These are phyloP conservation scores for Acanthamoeba quina DNA, from an alignment of 208 protist species.

Conservation along the genomic window DNA sequence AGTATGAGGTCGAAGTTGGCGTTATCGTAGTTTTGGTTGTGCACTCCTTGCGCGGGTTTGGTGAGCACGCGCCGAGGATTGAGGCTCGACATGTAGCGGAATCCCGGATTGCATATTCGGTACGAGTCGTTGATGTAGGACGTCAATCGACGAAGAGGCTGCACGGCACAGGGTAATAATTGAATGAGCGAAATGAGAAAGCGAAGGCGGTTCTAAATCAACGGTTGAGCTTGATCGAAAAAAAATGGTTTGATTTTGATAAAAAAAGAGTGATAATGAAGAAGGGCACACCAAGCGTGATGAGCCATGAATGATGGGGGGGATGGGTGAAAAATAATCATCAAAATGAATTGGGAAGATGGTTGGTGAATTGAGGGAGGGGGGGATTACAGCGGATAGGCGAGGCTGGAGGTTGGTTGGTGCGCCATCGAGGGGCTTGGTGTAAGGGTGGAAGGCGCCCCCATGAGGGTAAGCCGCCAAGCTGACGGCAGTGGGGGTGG, in stretches of 20 bases:
- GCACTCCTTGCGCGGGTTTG: slow-evolving; percentile 23
- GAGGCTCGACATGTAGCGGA: slow-evolving; percentile 29
- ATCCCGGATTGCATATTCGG: slow-evolving; percentile 67
- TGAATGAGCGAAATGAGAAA: neutral
- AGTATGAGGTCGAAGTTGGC: slow-evolving; percentile 61
- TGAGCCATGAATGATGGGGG: no score
- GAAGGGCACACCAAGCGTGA: no score
- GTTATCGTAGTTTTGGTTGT: slow-evolving; percentile 72
- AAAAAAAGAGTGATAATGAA: no score
- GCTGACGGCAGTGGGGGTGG: neutral
- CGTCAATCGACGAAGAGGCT: slow-evolving; percentile 29
- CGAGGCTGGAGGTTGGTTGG: neutral
- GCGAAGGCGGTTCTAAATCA: no score
- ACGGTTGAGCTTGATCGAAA: no score
- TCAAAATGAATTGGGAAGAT: neutral
- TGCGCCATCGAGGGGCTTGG: neutral
- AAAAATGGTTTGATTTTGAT: no score
- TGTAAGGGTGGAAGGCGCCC: slow-evolving; percentile 1
- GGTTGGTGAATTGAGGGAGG: neutral
- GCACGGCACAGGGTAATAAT: neutral
- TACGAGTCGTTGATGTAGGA: neutral
- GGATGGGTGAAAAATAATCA: neutral
- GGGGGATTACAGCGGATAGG: neutral
- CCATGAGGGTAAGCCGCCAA: neutral
- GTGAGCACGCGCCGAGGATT: slow-evolving; percentile 64